Base-by-base conservation (phyloP, 116 monocot genomes). In the Trichopus zeylanicus region DNA sequence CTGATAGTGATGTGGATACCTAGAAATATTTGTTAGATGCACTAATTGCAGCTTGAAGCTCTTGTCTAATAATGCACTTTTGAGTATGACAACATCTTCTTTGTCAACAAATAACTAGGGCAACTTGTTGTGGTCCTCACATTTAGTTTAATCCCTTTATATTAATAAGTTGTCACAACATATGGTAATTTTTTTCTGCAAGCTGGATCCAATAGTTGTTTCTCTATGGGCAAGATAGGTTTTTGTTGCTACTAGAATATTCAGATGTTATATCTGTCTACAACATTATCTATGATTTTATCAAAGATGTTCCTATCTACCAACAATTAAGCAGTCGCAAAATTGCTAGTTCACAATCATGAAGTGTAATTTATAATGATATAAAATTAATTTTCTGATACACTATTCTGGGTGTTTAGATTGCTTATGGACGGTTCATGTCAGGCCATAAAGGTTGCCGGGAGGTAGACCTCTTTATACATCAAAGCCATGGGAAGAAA, bases 381-480 rank as follows among this genome's bases (percentile, higher is more conserved):
- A 42, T 0, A 0, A 42, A 42, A 42, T 3, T 12, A 19, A 30
- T 32, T 13, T 57, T 57, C 19, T 31, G 19, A 57, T 57, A n/a
- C 34, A n/a, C 34, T 5, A 31, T 13, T 27, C 11, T 55, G 27
- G 7, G 15, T 29, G 10, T 63, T 63, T 55, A 97, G 95, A 78
- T 90, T 51, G 75, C 71, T 32, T 87, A 97, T 46, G 90, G 84
- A 28, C 68, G 95, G 66, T 87, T 81, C 54, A 29, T 87, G 42
- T 79, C 86, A 6, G 77, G 84, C 76, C 77, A 57, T 67, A 87
- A 87, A 60, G 95, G 95, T 38, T 84, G 64, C 31, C 73, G 91
- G 4, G 95, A 97, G 55, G 62, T 97, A 10, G 95, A 97, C 34
- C 77, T 97, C 16, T 97, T 97, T 31, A 69, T 97, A 42, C 75